These are phyloP conservation scores for Solanum paucissectum DNA, from an alignment of 257 asterid species.

Conservation along the genomic window DNA sequence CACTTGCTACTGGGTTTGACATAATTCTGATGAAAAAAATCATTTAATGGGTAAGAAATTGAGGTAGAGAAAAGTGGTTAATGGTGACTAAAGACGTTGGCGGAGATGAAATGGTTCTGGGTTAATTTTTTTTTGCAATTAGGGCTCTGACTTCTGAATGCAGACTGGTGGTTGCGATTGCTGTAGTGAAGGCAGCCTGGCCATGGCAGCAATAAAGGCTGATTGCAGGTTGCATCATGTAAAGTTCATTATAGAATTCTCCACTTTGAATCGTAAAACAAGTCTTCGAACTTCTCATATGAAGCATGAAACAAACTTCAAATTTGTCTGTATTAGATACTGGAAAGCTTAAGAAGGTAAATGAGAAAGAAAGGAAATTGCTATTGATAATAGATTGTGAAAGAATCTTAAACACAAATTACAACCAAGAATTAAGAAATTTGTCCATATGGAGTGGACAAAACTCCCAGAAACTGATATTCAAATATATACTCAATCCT, in stretches of 20 bases:
- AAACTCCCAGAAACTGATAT: neutral
- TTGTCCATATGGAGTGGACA: neutral
- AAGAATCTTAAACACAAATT: neutral
- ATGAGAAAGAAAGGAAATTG: neutral
- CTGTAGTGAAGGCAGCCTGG: neutral
- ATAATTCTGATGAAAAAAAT: neutral
- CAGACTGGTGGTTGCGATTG: neutral
- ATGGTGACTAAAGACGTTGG: neutral
- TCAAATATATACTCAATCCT: neutral
- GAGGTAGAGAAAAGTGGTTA: neutral
- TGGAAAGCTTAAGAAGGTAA: neutral
- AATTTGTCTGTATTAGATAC: neutral
- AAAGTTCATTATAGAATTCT: neutral
- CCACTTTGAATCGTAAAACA: neutral
- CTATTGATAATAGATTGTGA: neutral
- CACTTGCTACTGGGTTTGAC: neutral
- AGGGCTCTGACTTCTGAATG: neutral
- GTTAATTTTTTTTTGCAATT: neutral
- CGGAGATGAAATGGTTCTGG: neutral
- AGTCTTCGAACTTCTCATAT: neutral
- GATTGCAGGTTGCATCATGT: neutral
- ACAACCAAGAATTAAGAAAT: neutral
- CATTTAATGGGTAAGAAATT: neutral
- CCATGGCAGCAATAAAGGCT: neutral
- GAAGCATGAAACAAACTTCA: neutral